Conservation (phyloP, 1,284 basidiomycete species). For the Rhodotorula sp. region DNA sequence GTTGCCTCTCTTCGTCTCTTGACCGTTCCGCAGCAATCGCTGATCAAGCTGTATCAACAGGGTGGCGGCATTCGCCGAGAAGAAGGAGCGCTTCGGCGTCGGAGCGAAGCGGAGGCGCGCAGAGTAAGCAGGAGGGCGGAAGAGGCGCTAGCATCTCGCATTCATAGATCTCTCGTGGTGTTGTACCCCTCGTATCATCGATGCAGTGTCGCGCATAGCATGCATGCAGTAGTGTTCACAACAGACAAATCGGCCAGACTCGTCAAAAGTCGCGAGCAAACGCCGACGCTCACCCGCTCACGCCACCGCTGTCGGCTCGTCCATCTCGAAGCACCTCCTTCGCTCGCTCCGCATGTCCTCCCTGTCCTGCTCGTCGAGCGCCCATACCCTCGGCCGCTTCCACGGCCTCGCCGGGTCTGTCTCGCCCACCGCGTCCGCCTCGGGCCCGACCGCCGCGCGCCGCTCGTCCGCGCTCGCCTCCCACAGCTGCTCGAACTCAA, state of each 20-base stretch:
- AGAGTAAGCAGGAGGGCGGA: neutral
- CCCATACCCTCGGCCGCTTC: conserved; percentile 21
- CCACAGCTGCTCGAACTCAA: conserved; percentile 92
- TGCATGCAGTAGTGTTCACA: neutral
- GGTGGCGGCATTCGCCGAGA: conserved; percentile 5
- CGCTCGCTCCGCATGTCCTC: conserved; percentile 38
- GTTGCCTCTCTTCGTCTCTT: neutral
- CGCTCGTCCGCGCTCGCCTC: conserved; percentile 84
- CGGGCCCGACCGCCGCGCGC: conserved; percentile 42
- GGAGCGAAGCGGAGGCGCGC: conserved; percentile 7
- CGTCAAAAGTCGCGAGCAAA: neutral
- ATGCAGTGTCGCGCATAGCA: neutral
- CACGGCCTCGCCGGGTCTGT: neutral
- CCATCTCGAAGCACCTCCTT: conserved; percentile 30
- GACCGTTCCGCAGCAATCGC: too few species aligned
- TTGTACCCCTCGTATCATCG: neutral
- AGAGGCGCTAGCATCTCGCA: neutral
- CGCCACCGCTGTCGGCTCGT: neutral
- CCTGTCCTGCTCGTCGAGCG: conserved; percentile 15
- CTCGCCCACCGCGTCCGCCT: conserved; percentile 2
- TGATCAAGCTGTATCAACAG: too few species aligned
- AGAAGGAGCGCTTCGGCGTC: conserved; percentile 11
- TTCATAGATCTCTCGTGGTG: neutral
- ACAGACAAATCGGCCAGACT: neutral
- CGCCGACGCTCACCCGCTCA: neutral